Percentiles rank a stretch among this genome's conserved stretches.
These are phyloP conservation scores for Colletotrichum spinosum DNA, from an alignment of 2,329 filamentous ascomycete species.

Conservation along the genomic window DNA sequence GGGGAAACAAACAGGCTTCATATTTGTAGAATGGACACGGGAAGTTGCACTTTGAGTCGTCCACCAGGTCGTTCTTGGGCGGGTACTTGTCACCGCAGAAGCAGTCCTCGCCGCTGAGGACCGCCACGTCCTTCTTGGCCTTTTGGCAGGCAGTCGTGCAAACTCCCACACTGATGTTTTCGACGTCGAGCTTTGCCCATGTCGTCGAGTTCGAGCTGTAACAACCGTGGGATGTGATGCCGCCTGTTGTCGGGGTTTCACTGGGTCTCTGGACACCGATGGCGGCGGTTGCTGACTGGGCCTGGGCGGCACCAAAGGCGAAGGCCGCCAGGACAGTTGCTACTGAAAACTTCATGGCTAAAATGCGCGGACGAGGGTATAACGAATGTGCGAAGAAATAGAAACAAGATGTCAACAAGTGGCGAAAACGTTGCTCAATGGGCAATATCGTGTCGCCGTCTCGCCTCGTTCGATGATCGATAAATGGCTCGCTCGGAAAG, in stretches of 20 bases:
- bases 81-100: conserved; percentile 81
- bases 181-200: conserved; percentile 43
- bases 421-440: too few species aligned
- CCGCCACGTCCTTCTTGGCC: conserved; percentile 67
- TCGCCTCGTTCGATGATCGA: conserved; percentile 10
- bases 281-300: conserved; percentile 21
- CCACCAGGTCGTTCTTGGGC: conserved; percentile 62
- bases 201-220: conserved; percentile 56
- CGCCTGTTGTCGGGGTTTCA: conserved; percentile 48
- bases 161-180: conserved; percentile 50
- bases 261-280: conserved; percentile 49
- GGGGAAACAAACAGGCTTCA: conserved; percentile 71
- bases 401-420: too few species aligned
- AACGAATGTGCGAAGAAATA: conserved; percentile 9
- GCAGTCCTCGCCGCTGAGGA: conserved; percentile 72
- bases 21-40: conserved; percentile 72
- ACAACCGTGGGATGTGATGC: conserved; percentile 62
- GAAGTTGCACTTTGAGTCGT: conserved; percentile 71
- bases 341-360: conserved; percentile 32
- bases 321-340: conserved; percentile 30
- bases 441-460: background rate
- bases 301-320: conserved; percentile 28
- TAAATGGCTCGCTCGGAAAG: conserved; percentile 5
- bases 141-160: conserved; percentile 49
- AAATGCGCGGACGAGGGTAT: conserved; percentile 10